Evolutionary conservation across 2,329 filamentous ascomycete genomes (phyloP).

Genomic region (Aspergillus unguis): DNA sequence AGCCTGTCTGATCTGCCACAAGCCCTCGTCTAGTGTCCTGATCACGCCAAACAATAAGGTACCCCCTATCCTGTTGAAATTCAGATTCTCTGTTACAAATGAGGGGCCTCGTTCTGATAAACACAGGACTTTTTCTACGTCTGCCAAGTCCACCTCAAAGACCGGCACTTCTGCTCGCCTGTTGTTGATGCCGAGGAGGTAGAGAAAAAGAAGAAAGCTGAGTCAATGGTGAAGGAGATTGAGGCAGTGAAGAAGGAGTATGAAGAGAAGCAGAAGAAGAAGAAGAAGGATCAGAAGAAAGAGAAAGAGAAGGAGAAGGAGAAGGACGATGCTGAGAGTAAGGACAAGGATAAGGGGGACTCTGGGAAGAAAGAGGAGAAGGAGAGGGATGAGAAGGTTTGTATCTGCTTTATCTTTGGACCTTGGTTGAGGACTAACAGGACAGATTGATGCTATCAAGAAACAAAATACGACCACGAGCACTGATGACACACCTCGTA

Average conservation of each 20-base stretch:
- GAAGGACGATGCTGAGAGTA: slow-evolving; percentile 39
- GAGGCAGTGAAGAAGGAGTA: slow-evolving; percentile 54
- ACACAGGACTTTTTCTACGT: slow-evolving; percentile 84
- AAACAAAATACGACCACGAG: slow-evolving; percentile 34
- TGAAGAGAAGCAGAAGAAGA: slow-evolving; percentile 72
- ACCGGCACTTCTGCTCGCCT: slow-evolving; percentile 71
- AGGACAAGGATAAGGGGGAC: slow-evolving; percentile 46
- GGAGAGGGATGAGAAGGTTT: slow-evolving; percentile 55
- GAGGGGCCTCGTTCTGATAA: neutral
- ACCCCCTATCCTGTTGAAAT: neutral
- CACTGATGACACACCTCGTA: slow-evolving; percentile 66
- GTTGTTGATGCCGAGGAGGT: slow-evolving; percentile 45
- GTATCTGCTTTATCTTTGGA: slow-evolving; percentile 5
- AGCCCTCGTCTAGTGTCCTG: slow-evolving; percentile 79
- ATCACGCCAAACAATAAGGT: slow-evolving; percentile 90
- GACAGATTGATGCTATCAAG: slow-evolving; percentile 43
- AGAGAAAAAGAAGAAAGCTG: slow-evolving; percentile 42
- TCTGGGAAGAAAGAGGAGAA: slow-evolving; percentile 43
- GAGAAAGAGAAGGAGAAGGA: slow-evolving; percentile 45
- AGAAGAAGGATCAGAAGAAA: slow-evolving; percentile 62
- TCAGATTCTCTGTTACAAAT: neutral
- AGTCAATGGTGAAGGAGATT: slow-evolving; percentile 45
- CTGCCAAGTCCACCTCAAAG: slow-evolving; percentile 77
- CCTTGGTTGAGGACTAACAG: neutral
- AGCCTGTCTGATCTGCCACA: slow-evolving; percentile 88